phyloP scores from a whole-genome alignment of 2,329 filamentous ascomycete genomes.

The Xylariales sp. region DNA sequence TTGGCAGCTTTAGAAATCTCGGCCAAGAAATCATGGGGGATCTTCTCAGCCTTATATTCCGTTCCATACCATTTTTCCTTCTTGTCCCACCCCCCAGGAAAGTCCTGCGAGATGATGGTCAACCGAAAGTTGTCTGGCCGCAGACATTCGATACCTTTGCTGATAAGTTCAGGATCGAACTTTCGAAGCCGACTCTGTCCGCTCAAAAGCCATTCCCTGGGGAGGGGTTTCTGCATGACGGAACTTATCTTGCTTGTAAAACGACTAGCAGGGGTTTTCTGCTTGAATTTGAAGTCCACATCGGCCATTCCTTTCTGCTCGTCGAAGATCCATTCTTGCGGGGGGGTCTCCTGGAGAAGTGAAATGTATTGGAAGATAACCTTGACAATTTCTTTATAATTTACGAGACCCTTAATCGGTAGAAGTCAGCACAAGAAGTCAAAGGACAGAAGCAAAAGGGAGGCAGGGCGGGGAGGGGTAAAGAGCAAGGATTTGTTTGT shows the following conservation, averaged over 20 bases:
- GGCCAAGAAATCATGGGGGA: conserved; percentile 69
- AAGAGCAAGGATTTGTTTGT: conserved; percentile 12
- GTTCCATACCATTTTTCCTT: conserved; percentile 99
- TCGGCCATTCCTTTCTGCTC: conserved; percentile 89
- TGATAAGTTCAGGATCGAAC: conserved; percentile 76
- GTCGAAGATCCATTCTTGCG: conserved; percentile 89
- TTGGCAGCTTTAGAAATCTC: conserved; percentile 64
- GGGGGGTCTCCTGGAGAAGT: conserved; percentile 73
- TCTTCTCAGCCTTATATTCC: conserved; percentile 79
- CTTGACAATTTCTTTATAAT: conserved; percentile 79
- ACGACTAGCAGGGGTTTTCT: conserved; percentile 83
- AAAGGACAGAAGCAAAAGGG: too few relatives aligned
- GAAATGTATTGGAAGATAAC: conserved; percentile 89
- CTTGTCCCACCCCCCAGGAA: conserved; percentile 77
- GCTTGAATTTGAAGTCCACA: conserved; percentile 90
- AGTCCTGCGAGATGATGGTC: conserved; percentile 75
- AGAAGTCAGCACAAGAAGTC: too few relatives aligned
- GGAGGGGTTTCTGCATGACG: conserved; percentile 87
- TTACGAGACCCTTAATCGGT: conserved; percentile 58
- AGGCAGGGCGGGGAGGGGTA: too few relatives aligned
- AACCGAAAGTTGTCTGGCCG: conserved; percentile 87
- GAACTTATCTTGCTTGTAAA: conserved; percentile 84
- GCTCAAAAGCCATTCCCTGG: conserved; percentile 83
- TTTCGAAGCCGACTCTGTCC: conserved; percentile 70
- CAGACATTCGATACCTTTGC: conserved; percentile 67